Conservation (phyloP, 176 grass and related monocot genomes). For the Chloris gayana region DNA sequence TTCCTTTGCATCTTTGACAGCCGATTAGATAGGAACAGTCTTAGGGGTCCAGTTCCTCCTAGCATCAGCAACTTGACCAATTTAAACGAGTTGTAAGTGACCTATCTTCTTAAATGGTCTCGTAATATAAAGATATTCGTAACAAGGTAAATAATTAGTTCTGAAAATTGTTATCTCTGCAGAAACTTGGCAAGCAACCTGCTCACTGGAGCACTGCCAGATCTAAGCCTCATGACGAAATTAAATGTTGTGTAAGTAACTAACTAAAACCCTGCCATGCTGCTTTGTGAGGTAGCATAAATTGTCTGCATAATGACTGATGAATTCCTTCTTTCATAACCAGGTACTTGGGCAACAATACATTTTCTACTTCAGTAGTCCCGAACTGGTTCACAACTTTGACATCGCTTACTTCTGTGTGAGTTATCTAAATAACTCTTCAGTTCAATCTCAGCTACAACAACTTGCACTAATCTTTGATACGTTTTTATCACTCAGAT, state of each 20-base stretch:
- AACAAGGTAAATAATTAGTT: background rate
- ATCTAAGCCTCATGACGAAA: constrained; percentile 54
- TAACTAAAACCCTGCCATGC: background rate
- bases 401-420: constrained; percentile 63
- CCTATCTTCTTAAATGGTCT: background rate
- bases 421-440: constrained; percentile 44
- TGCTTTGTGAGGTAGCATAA: constrained; percentile 7
- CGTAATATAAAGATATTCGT: background rate
- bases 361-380: constrained; percentile 49
- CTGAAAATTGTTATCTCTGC: constrained; percentile 32
- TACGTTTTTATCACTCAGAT: constrained; percentile 42
- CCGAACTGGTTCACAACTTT: constrained; percentile 76
- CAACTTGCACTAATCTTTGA: background rate
- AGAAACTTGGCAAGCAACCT: constrained; percentile 82
- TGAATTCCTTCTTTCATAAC: constrained; percentile 2
- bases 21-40: constrained; percentile 51
- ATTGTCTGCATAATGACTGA: constrained; percentile 11
- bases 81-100: constrained; percentile 58
- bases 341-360: constrained; percentile 88
- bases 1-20: constrained; percentile 26
- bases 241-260: constrained; percentile 75
- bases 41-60: constrained; percentile 34
- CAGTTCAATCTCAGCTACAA: background rate
- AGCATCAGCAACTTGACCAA: constrained; percentile 45
- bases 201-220: constrained; percentile 58